phyloP scores from a whole-genome alignment of 371 early-diverging fungal genomes.

The Homolaphlyctis polyrhiza region DNA sequence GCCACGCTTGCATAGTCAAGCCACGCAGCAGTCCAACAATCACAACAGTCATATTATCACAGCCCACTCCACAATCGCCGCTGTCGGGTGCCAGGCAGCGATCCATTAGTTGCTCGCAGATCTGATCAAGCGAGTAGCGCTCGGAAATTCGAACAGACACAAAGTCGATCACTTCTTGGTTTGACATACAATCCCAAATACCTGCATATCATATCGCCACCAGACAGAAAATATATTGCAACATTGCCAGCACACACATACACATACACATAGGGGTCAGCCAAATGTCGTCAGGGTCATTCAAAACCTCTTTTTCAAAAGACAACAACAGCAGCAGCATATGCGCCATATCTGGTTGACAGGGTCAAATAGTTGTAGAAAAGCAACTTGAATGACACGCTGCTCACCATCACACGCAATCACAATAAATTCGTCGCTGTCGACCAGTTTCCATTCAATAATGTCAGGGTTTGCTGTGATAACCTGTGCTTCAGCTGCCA shows the following conservation, averaged over 20 bases:
- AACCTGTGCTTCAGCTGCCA: constrained; percentile 80
- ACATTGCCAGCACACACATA: no score
- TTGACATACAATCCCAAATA: constrained; percentile 95
- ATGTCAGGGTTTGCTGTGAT: constrained; percentile 91
- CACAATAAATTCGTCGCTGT: constrained; percentile 85
- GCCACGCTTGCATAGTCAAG: constrained; percentile 19
- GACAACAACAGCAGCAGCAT: no score
- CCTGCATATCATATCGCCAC: constrained; percentile 54
- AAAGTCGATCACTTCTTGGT: constrained; percentile 81
- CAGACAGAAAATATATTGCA: no score
- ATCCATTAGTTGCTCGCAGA: constrained; percentile 89
- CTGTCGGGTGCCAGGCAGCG: constrained; percentile 77
- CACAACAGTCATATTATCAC: constrained; percentile 97
- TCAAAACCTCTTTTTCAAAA: no score
- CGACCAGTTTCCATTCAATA: constrained; percentile 25
- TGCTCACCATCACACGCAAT: constrained; percentile 90
- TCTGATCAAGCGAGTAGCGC: constrained; percentile 47
- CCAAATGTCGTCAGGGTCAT: no score
- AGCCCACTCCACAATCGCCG: constrained; percentile 85
- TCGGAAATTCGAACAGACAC: constrained; percentile 62
- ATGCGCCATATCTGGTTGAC: no score
- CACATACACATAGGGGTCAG: no score
- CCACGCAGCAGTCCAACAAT: constrained; percentile 84
- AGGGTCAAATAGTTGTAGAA: background rate
- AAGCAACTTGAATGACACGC: background rate